Base-by-base conservation (phyloP, 148 eudicot genomes). In the Arbutus unedo region DNA sequence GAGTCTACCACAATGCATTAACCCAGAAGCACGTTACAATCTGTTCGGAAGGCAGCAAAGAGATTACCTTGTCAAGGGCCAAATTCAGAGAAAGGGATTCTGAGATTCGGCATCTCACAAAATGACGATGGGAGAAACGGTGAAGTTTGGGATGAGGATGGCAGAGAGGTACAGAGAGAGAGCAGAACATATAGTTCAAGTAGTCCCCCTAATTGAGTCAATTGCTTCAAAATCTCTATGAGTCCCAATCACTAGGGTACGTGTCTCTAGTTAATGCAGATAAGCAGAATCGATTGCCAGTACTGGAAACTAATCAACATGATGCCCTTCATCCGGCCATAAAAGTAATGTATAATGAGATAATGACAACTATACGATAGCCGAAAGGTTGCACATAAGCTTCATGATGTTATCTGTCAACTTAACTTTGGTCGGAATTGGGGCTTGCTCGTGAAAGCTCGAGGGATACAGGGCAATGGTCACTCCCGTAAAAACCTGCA, bases 401-500 rank as follows among this genome's bases (percentile, higher is more conserved):
- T 44, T 19, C 50, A 14, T 41, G 14, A 62, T 50, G 70, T 79
- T 53, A 77, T 21, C 48, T 21, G 47, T 82, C 79, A 75, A 56
- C 73, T 75, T 81, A 81, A 48, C 72, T 85, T 74, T 75, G 78
- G 51, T 74, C 80, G 54, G 85, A 74, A 80, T 83, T 82, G 50
- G 86, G 76, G 31, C 64, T 78, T 64, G 80, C 81, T 59, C 84
- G 90, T 8, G 94, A 87, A 59, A 96, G 94, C 88, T 94, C 95
- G 3, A 96, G 90, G 25, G 99, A 87, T 44, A 94, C 95, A 3
- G 99, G 99, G 86, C 99, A 94, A 86, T 96, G 99, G 81, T 96
- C 99, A 73, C 99, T 96, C 86, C 99, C 99, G 84, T 87, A 93
- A 77, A 96, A 96, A 75, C 98, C 98, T 95, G 94, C 43, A 83